Conservation (phyloP, 495 filamentous ascomycete species). For the Daldinia bambusicola region DNA sequence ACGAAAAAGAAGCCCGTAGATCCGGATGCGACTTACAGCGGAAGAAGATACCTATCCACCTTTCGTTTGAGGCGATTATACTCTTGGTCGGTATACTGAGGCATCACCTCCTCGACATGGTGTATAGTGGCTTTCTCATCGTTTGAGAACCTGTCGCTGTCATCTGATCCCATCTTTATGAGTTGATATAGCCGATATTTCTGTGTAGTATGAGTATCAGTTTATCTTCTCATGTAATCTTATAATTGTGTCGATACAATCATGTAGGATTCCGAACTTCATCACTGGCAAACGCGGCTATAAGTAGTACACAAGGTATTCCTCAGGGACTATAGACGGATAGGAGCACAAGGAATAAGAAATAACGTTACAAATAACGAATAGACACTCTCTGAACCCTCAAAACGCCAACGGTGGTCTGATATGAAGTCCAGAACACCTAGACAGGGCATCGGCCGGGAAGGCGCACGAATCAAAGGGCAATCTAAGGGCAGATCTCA, state of each 20-base stretch:
- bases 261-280: not conserved
- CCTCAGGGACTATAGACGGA: not conserved
- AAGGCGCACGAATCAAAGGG: constrained; percentile 26
- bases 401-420: not conserved
- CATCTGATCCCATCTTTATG: constrained; percentile 19
- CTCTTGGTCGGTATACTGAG: constrained; percentile 40
- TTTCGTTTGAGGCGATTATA: constrained; percentile 37
- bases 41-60: constrained; percentile 39
- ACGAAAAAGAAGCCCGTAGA: not conserved
- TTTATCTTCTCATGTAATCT: not conserved
- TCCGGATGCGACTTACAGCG: constrained; percentile 19
- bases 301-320: constrained; percentile 1
- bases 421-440: not conserved
- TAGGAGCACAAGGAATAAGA: not conserved
- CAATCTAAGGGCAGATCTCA: not conserved
- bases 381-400: not conserved
- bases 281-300: not conserved
- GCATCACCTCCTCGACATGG: constrained; percentile 7
- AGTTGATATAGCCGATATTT: not conserved
- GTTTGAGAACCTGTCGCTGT: constrained; percentile 3
- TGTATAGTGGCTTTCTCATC: not conserved
- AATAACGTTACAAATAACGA: not conserved
- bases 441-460: not conserved
- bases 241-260: not conserved
- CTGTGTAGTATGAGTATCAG: not conserved